Evolutionary conservation across 176 grass and related monocot genomes (phyloP), one percentile per base, ranked within the genome.

Genomic region (Olyra latifolia): DNA sequence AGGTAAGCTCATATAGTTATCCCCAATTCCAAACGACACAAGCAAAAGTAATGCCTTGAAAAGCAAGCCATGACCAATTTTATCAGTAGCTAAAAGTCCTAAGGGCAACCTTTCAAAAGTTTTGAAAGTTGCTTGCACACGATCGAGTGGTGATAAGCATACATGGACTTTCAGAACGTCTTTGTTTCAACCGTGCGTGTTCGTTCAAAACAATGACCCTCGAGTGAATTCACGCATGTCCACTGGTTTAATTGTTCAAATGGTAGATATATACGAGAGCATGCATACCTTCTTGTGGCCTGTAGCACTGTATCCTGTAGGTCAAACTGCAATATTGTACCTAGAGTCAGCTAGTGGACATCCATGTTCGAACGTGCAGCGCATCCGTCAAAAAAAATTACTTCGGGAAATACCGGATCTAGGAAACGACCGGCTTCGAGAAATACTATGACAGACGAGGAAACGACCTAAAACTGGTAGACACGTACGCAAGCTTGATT

Each of bases 91-190:
- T 35, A 35, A n/a, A n/a, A 35, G 32, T 2, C 32, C 32, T 35
- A 35, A 35, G 15, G 66, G 59, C 53, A 62, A 49, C 17, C 24
- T 66, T 35, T 60, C 62, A 66, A 82, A 82, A 82, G 27, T 49
- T 69, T 72, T 82, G 79, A 72, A 62, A 49, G 19, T 35, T 62
- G 65, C 27, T 35, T 49, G 65, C 55, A 41, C 79, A 49, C 4
- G n/a, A n/a, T n/a, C n/a, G 55, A 48, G 28, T 59, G 65, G 17
- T 46, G 41, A 81, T 8, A 68, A 7, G 28, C 14, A 66, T 61
- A 24, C 20, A 35, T 12, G 30, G 66, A 47, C 52, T 81, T 81
- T 60, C 25, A 53, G 7, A 66, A 81, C 49, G 32, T 78, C 16
- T 43, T 57, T 68, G 17, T 25, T 58, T 54, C 38, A 69, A 69